phyloP scores from a whole-genome alignment of 2,329 filamentous ascomycete genomes.

The Coleophoma cylindrospora region DNA sequence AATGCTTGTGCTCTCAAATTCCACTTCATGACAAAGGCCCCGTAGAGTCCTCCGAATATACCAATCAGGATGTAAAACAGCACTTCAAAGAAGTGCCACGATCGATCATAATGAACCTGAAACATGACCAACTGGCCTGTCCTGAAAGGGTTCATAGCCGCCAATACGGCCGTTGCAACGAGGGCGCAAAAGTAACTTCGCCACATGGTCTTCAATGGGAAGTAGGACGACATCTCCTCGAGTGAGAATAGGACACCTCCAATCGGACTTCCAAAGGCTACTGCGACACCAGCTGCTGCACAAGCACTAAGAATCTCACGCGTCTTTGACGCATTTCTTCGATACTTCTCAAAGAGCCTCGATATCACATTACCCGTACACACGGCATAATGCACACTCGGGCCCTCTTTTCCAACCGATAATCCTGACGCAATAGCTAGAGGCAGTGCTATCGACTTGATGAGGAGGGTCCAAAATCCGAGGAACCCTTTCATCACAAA shows the following conservation, averaged over 20 bases:
- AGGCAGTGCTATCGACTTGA: constrained; percentile 89
- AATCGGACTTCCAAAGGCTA: constrained; percentile 96
- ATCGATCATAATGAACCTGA: constrained; percentile 89
- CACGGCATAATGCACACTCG: constrained; percentile 97
- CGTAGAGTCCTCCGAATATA: constrained; percentile 90
- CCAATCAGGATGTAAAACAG: constrained; percentile 90
- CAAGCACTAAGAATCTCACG: constrained; percentile 92
- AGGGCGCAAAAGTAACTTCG: constrained; percentile 96
- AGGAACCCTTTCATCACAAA: constrained; percentile 99
- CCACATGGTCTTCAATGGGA: constrained; percentile 96
- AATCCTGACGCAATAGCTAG: constrained; percentile 90
- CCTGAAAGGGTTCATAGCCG: constrained; percentile 95
- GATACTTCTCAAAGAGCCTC: constrained; percentile 87
- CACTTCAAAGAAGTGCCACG: constrained; percentile 97
- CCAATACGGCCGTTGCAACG: constrained; percentile 86
- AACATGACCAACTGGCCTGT: constrained; percentile 99
- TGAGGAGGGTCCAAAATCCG: constrained; percentile 83
- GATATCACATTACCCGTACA: constrained; percentile 97
- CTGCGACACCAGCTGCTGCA: constrained; percentile 89
- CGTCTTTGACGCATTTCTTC: constrained; percentile 86
- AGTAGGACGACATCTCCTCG: constrained; percentile 96
- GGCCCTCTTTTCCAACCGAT: constrained; percentile 94
- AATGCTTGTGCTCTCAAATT: constrained; percentile 89
- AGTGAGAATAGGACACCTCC: constrained; percentile 94
- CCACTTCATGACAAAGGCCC: constrained; percentile 97